Percentiles rank a stretch among this genome's conserved stretches.
These are phyloP conservation scores for Starmerella roubikii DNA, from an alignment of 805 yeast genomes.

Conservation along the genomic window DNA sequence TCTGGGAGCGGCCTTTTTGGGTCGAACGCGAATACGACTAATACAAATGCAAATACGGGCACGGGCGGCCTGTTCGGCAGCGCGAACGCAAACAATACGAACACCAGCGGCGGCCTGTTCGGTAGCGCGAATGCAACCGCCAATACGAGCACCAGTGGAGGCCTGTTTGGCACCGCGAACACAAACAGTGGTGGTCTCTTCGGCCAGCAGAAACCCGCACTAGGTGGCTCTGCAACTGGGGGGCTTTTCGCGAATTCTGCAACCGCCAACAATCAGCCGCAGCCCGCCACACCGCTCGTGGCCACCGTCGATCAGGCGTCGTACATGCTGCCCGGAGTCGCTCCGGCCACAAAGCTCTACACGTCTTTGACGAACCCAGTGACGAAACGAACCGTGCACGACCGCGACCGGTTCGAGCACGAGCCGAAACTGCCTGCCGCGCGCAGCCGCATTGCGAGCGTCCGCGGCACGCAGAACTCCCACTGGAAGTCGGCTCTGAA, in stretches of 20 bases:
- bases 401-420: not conserved
- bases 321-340: conserved; percentile 15
- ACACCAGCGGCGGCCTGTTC: not conserved
- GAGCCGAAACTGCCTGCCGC: conserved; percentile 1
- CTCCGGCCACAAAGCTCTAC: conserved; percentile 20
- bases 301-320: conserved; percentile 24
- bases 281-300: conserved; percentile 6
- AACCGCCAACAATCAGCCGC: not conserved
- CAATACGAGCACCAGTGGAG: not conserved
- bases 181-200: too few species aligned
- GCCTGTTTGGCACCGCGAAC: too few species aligned
- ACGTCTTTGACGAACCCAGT: conserved; percentile 16
- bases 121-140: not conserved
- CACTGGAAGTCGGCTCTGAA: not conserved
- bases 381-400: conserved; percentile 5
- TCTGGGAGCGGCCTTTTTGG: conserved; percentile 1
- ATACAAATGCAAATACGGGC: not conserved
- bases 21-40: not conserved
- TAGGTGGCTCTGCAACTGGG: not conserved
- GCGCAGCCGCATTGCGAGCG: not conserved
- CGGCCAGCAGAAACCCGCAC: not conserved
- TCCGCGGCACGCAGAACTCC: not conserved
- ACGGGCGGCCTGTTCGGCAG: conserved; percentile 1
- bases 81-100: not conserved
- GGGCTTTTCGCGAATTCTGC: not conserved